Evolutionary conservation across 345 rosid genomes (phyloP), one percentile per base, ranked within the genome.

Genomic region (Brassica carinata): DNA sequence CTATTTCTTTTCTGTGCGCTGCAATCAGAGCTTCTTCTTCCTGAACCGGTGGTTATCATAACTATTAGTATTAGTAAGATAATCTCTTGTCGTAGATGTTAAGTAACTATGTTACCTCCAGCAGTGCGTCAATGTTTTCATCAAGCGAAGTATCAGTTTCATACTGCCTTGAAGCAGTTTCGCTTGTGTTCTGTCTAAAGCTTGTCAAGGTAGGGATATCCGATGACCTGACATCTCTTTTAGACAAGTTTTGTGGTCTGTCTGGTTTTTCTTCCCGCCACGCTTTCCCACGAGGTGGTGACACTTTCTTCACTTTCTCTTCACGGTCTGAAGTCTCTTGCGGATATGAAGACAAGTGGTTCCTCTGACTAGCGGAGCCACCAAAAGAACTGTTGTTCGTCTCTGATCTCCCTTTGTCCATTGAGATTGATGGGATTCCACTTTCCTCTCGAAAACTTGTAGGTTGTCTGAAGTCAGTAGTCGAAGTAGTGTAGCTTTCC

Each of bases 1-100:
- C 98, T 6, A 94, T 94, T 88, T 96, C 98, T 88, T 96, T 92
- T 82, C 99, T 89, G 74, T 96, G 99, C 48, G 97, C 97, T 13
- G 94, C 89, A 31, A 94, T 88, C 71, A 96, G 84, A 55, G 97
- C 98, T 86, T 92, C 97, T 87, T 96, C 99, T 82, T 96, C 99
- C 98, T 96, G 81, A 13, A 59, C 64, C 64, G 64, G 2, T 23
- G 10, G 57, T 69, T 61, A 69, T 59, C 1, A 43, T 58, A 58
- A 75, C 67, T 65, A 5, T 53, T 64, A 10, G 3, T 36, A 53
- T 9, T 36, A 36, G 9, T 2, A 40, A 40, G 48, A 40, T 40
- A 9, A 9, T 9, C 48, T 8, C 48, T 40, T 40, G 48, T 40
- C 10, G 13, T 40, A 40, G 48, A 40, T 40, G 48, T 40, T 40